phyloP scores from a whole-genome alignment of 2,329 filamentous ascomycete species.

The Epichloe gansuensis region DNA sequence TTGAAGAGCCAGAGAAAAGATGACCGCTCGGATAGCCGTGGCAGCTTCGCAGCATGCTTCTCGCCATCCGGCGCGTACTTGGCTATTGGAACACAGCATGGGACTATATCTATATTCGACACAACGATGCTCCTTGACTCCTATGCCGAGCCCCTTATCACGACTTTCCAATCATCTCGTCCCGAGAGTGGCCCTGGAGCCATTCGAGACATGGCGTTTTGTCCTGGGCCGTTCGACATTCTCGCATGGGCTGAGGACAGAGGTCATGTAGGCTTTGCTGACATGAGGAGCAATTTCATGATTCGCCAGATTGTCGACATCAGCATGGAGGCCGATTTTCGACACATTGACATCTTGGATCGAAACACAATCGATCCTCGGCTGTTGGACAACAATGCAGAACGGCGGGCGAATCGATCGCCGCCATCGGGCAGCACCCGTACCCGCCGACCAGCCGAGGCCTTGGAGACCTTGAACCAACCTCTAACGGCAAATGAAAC shows the following conservation, averaged over 20 bases:
- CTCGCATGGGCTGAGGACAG: slow-evolving; percentile 90
- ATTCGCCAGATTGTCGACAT: slow-evolving; percentile 58
- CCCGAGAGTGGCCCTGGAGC: slow-evolving; percentile 61
- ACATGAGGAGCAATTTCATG: slow-evolving; percentile 54
- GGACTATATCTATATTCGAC: slow-evolving; percentile 66
- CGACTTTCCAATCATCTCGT: slow-evolving; percentile 66
- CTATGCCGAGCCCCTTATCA: slow-evolving; percentile 50
- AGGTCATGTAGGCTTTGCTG: slow-evolving; percentile 60
- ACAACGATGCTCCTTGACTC: slow-evolving; percentile 33
- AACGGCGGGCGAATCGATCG: slow-evolving; percentile 22
- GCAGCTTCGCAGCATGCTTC: slow-evolving; percentile 71
- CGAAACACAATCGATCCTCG: slow-evolving; percentile 41
- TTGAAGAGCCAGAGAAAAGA: slow-evolving; percentile 45
- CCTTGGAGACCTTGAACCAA: slow-evolving; percentile 33
- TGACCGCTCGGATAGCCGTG: slow-evolving; percentile 43
- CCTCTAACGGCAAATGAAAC: slow-evolving; percentile 43
- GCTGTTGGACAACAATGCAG: slow-evolving; percentile 34
- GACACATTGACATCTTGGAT: slow-evolving; percentile 45
- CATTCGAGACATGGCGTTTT: slow-evolving; percentile 84
- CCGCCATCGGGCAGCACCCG: slow-evolving; percentile 3
- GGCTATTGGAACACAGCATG: slow-evolving; percentile 70
- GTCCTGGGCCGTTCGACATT: slow-evolving; percentile 78
- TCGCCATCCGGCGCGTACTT: slow-evolving; percentile 58
- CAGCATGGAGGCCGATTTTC: slow-evolving; percentile 43
- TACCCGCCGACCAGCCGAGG: slow-evolving; percentile 14